Conservation (phyloP, 495 filamentous ascomycete genomes). For the Astrothelium macrocarpum region DNA sequence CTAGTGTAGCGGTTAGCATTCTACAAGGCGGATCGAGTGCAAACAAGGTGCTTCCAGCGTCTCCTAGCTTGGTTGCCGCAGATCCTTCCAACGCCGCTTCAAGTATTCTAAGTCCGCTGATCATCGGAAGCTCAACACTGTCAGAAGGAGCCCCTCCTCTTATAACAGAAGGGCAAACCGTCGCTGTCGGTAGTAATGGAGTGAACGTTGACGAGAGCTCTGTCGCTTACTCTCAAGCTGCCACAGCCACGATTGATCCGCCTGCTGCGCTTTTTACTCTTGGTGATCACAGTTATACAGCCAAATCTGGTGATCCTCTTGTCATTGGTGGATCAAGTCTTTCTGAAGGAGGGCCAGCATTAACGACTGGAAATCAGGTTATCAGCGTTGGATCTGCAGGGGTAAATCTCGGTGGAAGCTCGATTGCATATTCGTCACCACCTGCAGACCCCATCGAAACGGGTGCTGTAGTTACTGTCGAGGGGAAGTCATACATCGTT, state of each 20-base stretch:
- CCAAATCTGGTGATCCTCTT: background rate
- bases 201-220: constrained; percentile 1
- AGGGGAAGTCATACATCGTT: background rate
- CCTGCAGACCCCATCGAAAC: background rate
- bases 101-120: background rate
- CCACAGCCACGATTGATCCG: background rate
- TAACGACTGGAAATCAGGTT: background rate
- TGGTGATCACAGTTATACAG: background rate
- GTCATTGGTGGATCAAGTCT: background rate
- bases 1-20: background rate
- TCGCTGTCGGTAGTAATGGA: background rate
- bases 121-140: background rate
- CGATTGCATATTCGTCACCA: background rate
- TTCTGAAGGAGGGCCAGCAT: background rate
- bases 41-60: background rate
- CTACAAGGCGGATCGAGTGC: background rate
- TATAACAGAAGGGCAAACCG: background rate
- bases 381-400: background rate
- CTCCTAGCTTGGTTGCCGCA: background rate
- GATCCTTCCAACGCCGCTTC: background rate
- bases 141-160: background rate
- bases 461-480: background rate
- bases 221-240: background rate
- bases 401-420: background rate
- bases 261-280: background rate